Percentiles rank a stretch among this genome's conserved stretches.
Conservation (phyloP, 2,329 filamentous ascomycete species). For the Tympanopsis confertula region DNA sequence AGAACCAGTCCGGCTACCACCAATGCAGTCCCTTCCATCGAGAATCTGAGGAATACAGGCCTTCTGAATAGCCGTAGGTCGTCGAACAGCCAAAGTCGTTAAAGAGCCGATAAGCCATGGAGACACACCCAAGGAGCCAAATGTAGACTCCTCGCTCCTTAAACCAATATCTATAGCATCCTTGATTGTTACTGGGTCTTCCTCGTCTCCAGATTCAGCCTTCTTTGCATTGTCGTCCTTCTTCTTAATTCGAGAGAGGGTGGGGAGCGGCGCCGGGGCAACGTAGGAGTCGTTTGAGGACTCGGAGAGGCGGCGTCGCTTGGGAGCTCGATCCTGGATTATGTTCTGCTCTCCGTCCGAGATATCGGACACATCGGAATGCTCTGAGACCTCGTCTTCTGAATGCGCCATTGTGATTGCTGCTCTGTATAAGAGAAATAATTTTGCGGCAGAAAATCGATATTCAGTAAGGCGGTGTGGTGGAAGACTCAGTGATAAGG, state of each 20-base stretch:
- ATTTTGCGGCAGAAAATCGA: conserved; percentile 1
- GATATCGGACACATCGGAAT: neutral
- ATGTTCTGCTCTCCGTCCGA: neutral
- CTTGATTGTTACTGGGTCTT: neutral
- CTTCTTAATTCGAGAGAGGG: neutral
- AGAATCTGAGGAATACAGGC: conserved; percentile 55
- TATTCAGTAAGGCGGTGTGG: conserved; percentile 21
- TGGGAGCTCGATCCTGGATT: neutral
- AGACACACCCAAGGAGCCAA: conserved; percentile 38
- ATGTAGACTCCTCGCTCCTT: conserved; percentile 11
- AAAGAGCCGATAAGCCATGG: conserved; percentile 54
- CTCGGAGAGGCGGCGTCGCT: neutral
- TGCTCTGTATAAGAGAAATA: neutral
- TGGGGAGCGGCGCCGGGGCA: conserved; percentile 1
- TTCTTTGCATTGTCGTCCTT: neutral
- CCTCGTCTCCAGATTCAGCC: neutral
- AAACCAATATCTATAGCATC: neutral
- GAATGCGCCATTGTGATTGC: neutral
- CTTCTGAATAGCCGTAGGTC: conserved; percentile 54
- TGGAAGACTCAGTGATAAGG: conserved; percentile 20
- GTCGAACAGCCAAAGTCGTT: conserved; percentile 48
- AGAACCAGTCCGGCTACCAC: conserved; percentile 54
- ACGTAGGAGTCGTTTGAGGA: neutral
- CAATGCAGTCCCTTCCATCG: conserved; percentile 52
- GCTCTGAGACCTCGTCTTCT: neutral